Percentiles rank a stretch among this genome's conserved stretches.
phyloP scores from a whole-genome alignment of 2,329 filamentous ascomycete genomes.

The Sarocladium strictum region DNA sequence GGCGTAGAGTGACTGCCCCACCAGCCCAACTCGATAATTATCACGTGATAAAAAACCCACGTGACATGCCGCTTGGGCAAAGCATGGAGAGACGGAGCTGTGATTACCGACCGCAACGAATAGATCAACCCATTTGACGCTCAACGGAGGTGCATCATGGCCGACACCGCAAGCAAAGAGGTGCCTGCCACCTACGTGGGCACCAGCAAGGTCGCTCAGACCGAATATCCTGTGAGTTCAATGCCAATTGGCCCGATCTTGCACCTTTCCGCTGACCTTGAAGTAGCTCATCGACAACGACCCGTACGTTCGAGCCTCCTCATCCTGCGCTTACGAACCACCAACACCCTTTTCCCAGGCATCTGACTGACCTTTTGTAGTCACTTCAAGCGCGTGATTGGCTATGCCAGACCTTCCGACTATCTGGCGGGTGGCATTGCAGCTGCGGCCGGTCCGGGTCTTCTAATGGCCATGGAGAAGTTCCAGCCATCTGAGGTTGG shows the following conservation, averaged over 20 bases:
- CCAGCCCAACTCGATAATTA: not conserved
- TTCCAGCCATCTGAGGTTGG: constrained; percentile 80
- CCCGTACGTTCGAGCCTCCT: constrained; percentile 56
- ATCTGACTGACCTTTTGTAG: constrained; percentile 43
- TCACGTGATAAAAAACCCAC: constrained; percentile 6
- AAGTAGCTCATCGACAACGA: constrained; percentile 95
- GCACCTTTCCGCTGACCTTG: constrained; percentile 18
- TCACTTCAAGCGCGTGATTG: constrained; percentile 83
- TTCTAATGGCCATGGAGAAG: constrained; percentile 75
- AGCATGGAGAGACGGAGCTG: constrained; percentile 1
- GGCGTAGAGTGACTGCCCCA: not conserved
- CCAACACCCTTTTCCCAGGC: too few relatives aligned
- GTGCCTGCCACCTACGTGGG: constrained; percentile 28
- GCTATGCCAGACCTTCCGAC: constrained; percentile 82
- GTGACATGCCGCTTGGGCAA: not conserved
- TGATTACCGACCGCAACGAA: not conserved
- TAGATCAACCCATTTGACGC: constrained; percentile 11
- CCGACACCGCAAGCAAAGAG: constrained; percentile 32
- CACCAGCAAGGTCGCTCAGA: constrained; percentile 67
- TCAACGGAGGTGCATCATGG: constrained; percentile 24
- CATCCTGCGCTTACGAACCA: constrained; percentile 4
- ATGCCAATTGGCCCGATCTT: constrained; percentile 12
- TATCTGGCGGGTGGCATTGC: constrained; percentile 66
- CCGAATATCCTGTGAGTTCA: constrained; percentile 76
- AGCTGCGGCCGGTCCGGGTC: constrained; percentile 64